phyloP scores from a whole-genome alignment of 2,329 filamentous ascomycete genomes.

The Nemania sp. region DNA sequence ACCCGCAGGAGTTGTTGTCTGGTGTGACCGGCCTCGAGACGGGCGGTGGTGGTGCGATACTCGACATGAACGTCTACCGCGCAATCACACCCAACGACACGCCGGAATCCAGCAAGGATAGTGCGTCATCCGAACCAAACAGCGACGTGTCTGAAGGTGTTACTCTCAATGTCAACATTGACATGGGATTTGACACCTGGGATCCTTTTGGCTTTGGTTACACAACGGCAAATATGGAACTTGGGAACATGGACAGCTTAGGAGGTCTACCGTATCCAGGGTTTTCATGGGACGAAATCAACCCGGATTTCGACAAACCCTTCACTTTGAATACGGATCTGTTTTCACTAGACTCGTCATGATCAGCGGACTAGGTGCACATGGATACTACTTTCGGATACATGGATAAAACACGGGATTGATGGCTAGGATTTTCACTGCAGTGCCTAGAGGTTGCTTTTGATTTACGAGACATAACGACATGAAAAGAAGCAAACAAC shows the following conservation, averaged over 20 bases:
- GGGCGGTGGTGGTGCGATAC: constrained; percentile 52
- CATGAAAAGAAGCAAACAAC: background rate
- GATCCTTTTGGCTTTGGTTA: constrained; percentile 55
- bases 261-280: constrained; percentile 33
- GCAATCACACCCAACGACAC: constrained; percentile 66
- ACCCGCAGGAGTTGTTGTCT: constrained; percentile 56
- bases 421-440: background rate
- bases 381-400: background rate
- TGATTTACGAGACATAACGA: constrained; percentile 14
- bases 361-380: background rate
- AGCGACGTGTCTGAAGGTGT: constrained; percentile 64
- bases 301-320: constrained; percentile 56
- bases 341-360: constrained; percentile 47
- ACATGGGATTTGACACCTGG: constrained; percentile 52
- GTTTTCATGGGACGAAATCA: constrained; percentile 55
- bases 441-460: background rate
- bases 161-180: constrained; percentile 52
- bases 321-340: constrained; percentile 56
- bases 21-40: constrained; percentile 48
- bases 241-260: constrained; percentile 28
- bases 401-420: background rate
- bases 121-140: constrained; percentile 62
- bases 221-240: constrained; percentile 40
- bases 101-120: constrained; percentile 66
- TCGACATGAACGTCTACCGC: constrained; percentile 58